Conservation (phyloP, 495 filamentous ascomycete species). For the Pyrenopolyporus hunteri region DNA sequence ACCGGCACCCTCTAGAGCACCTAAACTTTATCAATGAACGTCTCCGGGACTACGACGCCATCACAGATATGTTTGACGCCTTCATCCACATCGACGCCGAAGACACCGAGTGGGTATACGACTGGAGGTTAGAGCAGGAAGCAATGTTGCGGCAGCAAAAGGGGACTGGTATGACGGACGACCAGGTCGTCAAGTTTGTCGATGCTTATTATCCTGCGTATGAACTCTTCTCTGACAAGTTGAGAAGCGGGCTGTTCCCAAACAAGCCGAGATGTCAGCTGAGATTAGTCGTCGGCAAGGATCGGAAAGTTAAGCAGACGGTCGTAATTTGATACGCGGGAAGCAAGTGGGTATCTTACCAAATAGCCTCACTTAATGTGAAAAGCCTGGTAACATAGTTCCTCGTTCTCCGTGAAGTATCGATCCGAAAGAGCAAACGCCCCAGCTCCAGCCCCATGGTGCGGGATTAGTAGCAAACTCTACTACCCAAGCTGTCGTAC, state of each 20-base stretch:
- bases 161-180: slow-evolving; percentile 72
- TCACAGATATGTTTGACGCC: slow-evolving; percentile 78
- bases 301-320: slow-evolving; percentile 66
- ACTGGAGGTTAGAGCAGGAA: slow-evolving; percentile 88
- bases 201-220: slow-evolving; percentile 67
- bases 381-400: slow-evolving; percentile 2
- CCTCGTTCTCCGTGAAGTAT: slow-evolving; percentile 1
- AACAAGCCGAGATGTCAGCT: slow-evolving; percentile 64
- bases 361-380: slow-evolving; percentile 16
- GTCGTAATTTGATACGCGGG: slow-evolving; percentile 55
- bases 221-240: slow-evolving; percentile 72
- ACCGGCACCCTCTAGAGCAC: slow-evolving; percentile 68
- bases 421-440: slow-evolving; percentile 11
- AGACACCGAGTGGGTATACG: slow-evolving; percentile 78
- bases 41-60: slow-evolving; percentile 69
- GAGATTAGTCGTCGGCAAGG: slow-evolving; percentile 71
- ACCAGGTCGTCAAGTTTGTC: slow-evolving; percentile 58
- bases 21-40: slow-evolving; percentile 74
- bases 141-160: slow-evolving; percentile 65
- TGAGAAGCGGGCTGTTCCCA: slow-evolving; percentile 69
- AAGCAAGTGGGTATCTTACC: slow-evolving; percentile 37
- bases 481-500: slow-evolving; percentile 7
- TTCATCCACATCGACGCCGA: slow-evolving; percentile 90
- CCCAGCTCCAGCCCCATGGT: slow-evolving; percentile 10
- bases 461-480: slow-evolving; percentile 22